Conservation (phyloP, 148 eudicot genomes). For the Rhododendron vialii region DNA sequence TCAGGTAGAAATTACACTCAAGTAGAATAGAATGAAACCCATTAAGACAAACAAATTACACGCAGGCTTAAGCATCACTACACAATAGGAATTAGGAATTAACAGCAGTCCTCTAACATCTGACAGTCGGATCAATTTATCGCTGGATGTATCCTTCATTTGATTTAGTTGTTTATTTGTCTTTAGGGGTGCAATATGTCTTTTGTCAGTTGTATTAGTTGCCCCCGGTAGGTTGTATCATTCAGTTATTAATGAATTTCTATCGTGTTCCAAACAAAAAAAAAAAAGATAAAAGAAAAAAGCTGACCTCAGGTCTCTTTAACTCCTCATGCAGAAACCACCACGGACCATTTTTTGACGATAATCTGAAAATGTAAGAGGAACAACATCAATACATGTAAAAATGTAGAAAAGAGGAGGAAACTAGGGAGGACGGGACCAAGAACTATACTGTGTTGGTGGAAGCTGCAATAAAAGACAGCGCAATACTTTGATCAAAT, state of each 20-base stretch:
- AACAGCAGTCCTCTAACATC: too few species aligned
- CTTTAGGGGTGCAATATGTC: too few species aligned
- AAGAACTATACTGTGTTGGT: background rate
- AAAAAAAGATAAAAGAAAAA: background rate
- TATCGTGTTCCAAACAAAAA: background rate
- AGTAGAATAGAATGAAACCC: background rate
- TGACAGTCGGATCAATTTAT: too few species aligned
- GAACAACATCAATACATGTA: background rate
- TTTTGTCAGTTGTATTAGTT: too few species aligned
- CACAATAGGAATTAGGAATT: background rate
- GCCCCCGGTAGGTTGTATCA: too few species aligned
- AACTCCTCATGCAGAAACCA: constrained; percentile 73
- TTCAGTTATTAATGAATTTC: too few species aligned
- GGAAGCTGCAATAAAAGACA: background rate
- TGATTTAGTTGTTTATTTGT: too few species aligned
- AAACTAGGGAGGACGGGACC: background rate
- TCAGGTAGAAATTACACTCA: background rate
- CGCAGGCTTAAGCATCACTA: background rate
- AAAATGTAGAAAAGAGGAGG: background rate
- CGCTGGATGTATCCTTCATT: too few species aligned
- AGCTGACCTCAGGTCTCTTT: constrained; percentile 26
- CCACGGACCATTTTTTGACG: constrained; percentile 68
- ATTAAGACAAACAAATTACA: background rate
- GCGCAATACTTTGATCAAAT: background rate
- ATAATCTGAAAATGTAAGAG: constrained; percentile 33